These are phyloP conservation scores for Neospermospora avenae DNA, from an alignment of 2,329 filamentous ascomycete genomes.

Conservation along the genomic window DNA sequence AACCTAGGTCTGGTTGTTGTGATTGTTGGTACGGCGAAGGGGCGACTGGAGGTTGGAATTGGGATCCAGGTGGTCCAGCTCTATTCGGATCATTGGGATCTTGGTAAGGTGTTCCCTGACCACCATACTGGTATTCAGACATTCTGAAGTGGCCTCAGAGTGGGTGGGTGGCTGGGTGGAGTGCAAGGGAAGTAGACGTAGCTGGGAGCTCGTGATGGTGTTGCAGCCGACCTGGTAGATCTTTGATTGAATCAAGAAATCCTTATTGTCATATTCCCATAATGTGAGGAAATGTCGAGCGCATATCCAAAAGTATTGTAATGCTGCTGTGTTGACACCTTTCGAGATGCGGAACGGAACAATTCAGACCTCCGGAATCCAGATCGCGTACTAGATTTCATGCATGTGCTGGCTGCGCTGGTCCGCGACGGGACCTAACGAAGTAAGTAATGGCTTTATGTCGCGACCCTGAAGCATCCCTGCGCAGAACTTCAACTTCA, in stretches of 20 bases:
- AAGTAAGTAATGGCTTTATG: neutral
- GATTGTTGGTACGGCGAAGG: conserved; percentile 47
- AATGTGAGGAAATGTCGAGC: neutral
- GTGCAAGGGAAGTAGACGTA: neutral
- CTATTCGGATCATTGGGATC: conserved; percentile 52
- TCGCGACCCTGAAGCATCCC: neutral
- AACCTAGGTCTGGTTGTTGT: conserved; percentile 27
- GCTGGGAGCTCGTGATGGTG: neutral
- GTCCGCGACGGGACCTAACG: too few species aligned
- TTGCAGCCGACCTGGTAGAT: neutral
- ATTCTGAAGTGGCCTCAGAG: conserved; percentile 38
- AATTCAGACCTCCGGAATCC: neutral
- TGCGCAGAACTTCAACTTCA: neutral
- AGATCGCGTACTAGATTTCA: neutral
- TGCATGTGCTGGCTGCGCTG: too few species aligned
- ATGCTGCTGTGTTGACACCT: neutral
- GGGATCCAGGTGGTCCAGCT: conserved; percentile 48
- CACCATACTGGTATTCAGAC: conserved; percentile 55
- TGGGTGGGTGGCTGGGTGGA: too few species aligned
- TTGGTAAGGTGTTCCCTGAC: conserved; percentile 53
- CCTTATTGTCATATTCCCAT: neutral
- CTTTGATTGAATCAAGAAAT: conserved; percentile 1
- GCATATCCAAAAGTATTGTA: neutral
- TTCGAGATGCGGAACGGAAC: neutral
- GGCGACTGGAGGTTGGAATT: conserved; percentile 55